Conservation (phyloP, 2,329 filamentous ascomycete species). For the Colletotrichum musicola region DNA sequence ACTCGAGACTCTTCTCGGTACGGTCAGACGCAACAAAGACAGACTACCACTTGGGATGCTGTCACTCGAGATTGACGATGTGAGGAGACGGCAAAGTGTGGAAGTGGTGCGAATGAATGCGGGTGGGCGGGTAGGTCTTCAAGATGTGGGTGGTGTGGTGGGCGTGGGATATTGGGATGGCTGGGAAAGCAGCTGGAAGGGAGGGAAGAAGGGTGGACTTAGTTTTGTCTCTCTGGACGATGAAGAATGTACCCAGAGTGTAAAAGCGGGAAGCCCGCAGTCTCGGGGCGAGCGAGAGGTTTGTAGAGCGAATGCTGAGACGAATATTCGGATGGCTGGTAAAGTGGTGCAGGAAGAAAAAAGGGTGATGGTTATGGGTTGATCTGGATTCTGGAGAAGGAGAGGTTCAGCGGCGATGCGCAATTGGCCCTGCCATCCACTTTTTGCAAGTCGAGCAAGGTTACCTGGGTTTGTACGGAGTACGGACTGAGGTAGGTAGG, state of each 20-base stretch:
- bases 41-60: slow-evolving; percentile 29
- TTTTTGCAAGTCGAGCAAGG: slow-evolving; percentile 20
- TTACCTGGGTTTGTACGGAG: no score
- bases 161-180: slow-evolving; percentile 37
- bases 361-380: slow-evolving; percentile 33
- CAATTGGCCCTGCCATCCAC: slow-evolving; percentile 41
- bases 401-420: slow-evolving; percentile 12
- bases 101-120: slow-evolving; percentile 6
- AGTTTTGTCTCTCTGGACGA: slow-evolving; percentile 41
- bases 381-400: slow-evolving; percentile 31
- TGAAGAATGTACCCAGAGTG: slow-evolving; percentile 19
- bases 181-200: slow-evolving; percentile 29
- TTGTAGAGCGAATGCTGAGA: slow-evolving; percentile 31
- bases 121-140: slow-evolving; percentile 18
- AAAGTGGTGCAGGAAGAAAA: slow-evolving; percentile 22
- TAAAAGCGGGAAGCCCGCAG: slow-evolving; percentile 25
- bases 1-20: slow-evolving; percentile 17
- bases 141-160: slow-evolving; percentile 18
- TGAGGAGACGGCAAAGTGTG: slow-evolving; percentile 20
- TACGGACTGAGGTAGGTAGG: no score
- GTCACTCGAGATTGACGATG: slow-evolving; percentile 26
- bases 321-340: slow-evolving; percentile 43
- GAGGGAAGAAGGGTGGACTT: slow-evolving; percentile 31
- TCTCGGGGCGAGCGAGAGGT: slow-evolving; percentile 24
- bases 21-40: slow-evolving; percentile 37